These are phyloP conservation scores for Thielaviopsis populi DNA, from an alignment of 2,329 filamentous ascomycete genomes.

Conservation along the genomic window DNA sequence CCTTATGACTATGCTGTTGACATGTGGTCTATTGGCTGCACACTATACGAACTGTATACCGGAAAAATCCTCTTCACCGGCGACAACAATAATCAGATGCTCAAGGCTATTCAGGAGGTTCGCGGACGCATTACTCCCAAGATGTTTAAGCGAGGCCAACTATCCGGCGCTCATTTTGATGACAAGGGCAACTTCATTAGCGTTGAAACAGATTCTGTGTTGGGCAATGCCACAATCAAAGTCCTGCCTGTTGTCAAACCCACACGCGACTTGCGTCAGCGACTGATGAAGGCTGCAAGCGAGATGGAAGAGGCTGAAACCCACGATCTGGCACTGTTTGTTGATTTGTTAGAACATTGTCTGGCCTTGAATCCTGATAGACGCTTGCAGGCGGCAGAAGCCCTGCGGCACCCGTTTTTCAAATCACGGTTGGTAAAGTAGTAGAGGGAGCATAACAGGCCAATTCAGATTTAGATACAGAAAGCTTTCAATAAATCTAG, in stretches of 20 bases:
- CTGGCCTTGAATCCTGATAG: slow-evolving; percentile 84
- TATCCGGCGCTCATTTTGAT: slow-evolving; percentile 68
- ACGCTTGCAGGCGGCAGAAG: slow-evolving; percentile 72
- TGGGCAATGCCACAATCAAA: slow-evolving; percentile 60
- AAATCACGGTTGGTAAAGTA: slow-evolving; percentile 25
- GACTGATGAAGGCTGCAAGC: slow-evolving; percentile 58
- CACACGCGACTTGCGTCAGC: slow-evolving; percentile 64
- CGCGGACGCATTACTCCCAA: slow-evolving; percentile 85
- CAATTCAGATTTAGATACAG: slow-evolving; percentile 6
- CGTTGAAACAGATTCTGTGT: slow-evolving; percentile 73
- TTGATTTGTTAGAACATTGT: slow-evolving; percentile 78
- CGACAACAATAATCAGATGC: slow-evolving; percentile 95
- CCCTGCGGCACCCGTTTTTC: slow-evolving; percentile 81
- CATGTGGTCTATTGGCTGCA: slow-evolving; percentile 97
- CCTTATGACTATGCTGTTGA: slow-evolving; percentile 89
- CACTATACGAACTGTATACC: slow-evolving; percentile 90
- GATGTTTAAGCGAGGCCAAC: slow-evolving; percentile 66
- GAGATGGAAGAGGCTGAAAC: slow-evolving; percentile 51
- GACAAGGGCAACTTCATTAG: slow-evolving; percentile 71
- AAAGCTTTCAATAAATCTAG: neutral
- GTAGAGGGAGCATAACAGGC: neutral
- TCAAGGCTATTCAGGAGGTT: slow-evolving; percentile 89
- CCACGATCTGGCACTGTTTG: slow-evolving; percentile 67
- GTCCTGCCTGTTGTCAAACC: slow-evolving; percentile 59
- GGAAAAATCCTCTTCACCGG: slow-evolving; percentile 95